Percentiles rank a stretch among this genome's conserved stretches.
phyloP scores from a whole-genome alignment of 2,329 filamentous ascomycete species.

The Annulohypoxylon truncatum region DNA sequence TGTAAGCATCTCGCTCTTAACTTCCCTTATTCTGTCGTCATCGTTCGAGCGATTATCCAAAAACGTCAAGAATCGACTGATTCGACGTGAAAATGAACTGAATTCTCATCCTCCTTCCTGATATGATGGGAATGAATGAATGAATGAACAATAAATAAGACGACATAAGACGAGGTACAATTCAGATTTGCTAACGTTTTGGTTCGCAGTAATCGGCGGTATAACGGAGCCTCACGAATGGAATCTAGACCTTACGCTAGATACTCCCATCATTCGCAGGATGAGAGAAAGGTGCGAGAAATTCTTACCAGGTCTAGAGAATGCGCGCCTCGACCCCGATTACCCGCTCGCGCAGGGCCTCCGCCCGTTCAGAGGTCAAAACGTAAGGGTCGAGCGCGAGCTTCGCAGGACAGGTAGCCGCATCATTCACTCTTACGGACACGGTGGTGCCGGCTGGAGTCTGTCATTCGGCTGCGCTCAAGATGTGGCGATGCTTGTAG shows the following conservation, averaged over 20 bases:
- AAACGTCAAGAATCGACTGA: background rate
- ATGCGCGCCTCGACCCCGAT: conserved; percentile 54
- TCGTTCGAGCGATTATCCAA: background rate
- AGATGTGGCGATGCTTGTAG: conserved; percentile 52
- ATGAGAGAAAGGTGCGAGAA: conserved; percentile 58
- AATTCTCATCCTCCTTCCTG: background rate
- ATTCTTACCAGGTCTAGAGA: conserved; percentile 56
- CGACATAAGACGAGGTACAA: background rate
- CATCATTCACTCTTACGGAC: conserved; percentile 59
- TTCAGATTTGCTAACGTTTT: conserved; percentile 17
- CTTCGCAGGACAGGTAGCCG: conserved; percentile 49
- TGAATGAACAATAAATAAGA: background rate
- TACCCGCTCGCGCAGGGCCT: conserved; percentile 59
- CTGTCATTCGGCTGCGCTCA: conserved; percentile 55
- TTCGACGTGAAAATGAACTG: background rate
- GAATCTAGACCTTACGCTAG: conserved; percentile 54
- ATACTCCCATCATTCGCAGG: conserved; percentile 53
- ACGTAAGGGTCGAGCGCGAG: conserved; percentile 59
- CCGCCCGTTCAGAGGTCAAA: conserved; percentile 54
- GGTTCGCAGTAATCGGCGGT: conserved; percentile 51
- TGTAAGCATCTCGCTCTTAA: conserved; percentile 30
- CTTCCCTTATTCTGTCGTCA: conserved; percentile 1
- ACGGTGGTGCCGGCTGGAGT: conserved; percentile 59
- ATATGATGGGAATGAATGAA: background rate
- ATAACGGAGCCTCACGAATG: conserved; percentile 54